phyloP scores from a whole-genome alignment of 225 moss, liverwort and hornwort species.

The Pseudisothecium myosuroides region DNA sequence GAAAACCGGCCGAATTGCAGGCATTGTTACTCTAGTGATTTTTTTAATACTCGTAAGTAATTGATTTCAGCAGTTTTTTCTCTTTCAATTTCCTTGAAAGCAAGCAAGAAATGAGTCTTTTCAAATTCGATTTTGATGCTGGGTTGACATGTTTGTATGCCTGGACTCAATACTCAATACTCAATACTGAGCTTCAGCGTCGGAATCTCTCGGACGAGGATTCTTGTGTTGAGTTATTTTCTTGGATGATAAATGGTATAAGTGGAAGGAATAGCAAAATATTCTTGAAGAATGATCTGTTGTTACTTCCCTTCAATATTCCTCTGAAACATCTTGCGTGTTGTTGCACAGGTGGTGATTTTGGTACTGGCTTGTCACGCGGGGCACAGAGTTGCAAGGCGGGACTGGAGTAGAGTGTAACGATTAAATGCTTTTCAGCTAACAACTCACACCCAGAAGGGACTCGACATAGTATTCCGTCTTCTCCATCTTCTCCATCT shows the following conservation, averaged over 20 bases:
- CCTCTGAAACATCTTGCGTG: background rate
- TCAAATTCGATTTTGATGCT: background rate
- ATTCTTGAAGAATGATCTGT: background rate
- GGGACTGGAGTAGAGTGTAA: conserved; percentile 11
- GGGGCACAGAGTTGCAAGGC: conserved; percentile 14
- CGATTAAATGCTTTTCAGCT: background rate
- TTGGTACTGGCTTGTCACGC: conserved; percentile 15
- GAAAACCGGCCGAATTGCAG: conserved; percentile 16
- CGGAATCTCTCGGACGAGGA: background rate
- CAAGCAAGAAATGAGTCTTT: background rate
- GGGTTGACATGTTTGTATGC: background rate
- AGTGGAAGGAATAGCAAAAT: background rate
- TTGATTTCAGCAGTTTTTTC: background rate
- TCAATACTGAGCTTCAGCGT: background rate
- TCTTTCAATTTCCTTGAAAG: background rate
- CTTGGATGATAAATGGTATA: background rate
- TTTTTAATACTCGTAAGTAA: conserved; percentile 16
- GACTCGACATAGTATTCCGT: background rate
- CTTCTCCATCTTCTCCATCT: background rate
- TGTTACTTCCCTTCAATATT: background rate
- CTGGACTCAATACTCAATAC: too few relatives aligned
- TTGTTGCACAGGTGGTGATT: conserved; percentile 3
- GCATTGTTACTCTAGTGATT: conserved; percentile 24
- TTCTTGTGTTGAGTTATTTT: background rate
- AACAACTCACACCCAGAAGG: background rate